phyloP scores from a whole-genome alignment of 176 grass and related monocot species.

The Puya raimondii region DNA sequence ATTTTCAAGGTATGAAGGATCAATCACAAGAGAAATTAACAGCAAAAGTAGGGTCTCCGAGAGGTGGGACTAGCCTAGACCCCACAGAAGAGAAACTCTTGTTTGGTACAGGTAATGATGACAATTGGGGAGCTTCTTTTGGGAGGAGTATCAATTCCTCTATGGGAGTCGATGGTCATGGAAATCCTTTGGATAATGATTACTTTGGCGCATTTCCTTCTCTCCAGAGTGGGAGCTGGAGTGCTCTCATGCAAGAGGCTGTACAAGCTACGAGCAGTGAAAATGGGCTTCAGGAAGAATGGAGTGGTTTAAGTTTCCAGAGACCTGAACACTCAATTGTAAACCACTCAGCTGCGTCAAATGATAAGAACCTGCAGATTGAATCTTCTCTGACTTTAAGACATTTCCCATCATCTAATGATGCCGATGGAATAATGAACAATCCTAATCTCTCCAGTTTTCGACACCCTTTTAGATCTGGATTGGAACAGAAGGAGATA shows the following conservation, averaged over 20 bases:
- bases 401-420: constrained; percentile 23
- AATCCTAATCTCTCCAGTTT: constrained; percentile 40
- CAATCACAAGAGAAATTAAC: constrained; percentile 51
- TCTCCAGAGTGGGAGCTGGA: constrained; percentile 85
- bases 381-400: constrained; percentile 15
- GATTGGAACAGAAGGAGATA: constrained; percentile 39
- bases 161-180: constrained; percentile 20
- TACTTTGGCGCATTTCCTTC: constrained; percentile 54
- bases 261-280: constrained; percentile 74
- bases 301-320: constrained; percentile 62
- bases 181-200: constrained; percentile 44
- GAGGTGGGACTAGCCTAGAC: constrained; percentile 69
- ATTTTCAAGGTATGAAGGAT: constrained; percentile 40
- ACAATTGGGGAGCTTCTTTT: constrained; percentile 74
- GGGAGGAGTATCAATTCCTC: constrained; percentile 33
- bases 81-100: constrained; percentile 86
- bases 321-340: constrained; percentile 43
- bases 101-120: constrained; percentile 59
- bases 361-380: constrained; percentile 27
- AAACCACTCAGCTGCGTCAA: constrained; percentile 27
- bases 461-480: constrained; percentile 39
- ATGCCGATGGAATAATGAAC: constrained; percentile 39
- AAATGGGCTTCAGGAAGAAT: constrained; percentile 66
- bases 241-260: constrained; percentile 95
- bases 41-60: constrained; percentile 35